Conservation (phyloP, 148 eudicot species). For the Vaccinium corymbosum region DNA sequence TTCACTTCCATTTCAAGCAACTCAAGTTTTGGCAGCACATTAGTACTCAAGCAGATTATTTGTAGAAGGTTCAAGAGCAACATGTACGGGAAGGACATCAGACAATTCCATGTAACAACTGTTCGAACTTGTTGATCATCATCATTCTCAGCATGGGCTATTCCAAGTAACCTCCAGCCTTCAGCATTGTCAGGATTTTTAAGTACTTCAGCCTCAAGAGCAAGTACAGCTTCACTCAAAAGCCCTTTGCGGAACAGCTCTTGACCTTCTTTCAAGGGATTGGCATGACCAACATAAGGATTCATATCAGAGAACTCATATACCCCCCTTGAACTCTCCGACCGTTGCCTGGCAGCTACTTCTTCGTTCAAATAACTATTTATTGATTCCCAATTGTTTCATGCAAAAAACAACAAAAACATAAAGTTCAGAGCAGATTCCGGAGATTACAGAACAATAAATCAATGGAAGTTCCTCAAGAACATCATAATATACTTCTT, state of each 20-base stretch:
- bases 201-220: conserved; percentile 95
- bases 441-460: neutral
- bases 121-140: conserved; percentile 90
- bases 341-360: conserved; percentile 47
- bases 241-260: conserved; percentile 90
- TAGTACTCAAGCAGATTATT: neutral
- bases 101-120: conserved; percentile 16
- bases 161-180: conserved; percentile 96
- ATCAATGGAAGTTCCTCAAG: neutral
- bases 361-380: conserved; percentile 79
- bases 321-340: conserved; percentile 63
- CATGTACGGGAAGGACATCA: neutral
- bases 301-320: conserved; percentile 91
- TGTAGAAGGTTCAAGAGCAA: conserved; percentile 8
- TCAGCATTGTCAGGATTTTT: conserved; percentile 92
- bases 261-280: conserved; percentile 95
- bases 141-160: conserved; percentile 98
- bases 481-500: neutral
- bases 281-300: conserved; percentile 93
- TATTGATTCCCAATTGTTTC: conserved; percentile 14
- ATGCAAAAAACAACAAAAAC: conserved; percentile 6
- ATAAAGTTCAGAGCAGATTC: neutral
- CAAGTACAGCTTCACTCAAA: conserved; percentile 98
- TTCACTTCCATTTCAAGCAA: conserved; percentile 6
- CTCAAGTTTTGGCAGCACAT: neutral